Base-by-base conservation (phyloP, 2,329 filamentous ascomycete species). In the Trichoderma sp. region DNA sequence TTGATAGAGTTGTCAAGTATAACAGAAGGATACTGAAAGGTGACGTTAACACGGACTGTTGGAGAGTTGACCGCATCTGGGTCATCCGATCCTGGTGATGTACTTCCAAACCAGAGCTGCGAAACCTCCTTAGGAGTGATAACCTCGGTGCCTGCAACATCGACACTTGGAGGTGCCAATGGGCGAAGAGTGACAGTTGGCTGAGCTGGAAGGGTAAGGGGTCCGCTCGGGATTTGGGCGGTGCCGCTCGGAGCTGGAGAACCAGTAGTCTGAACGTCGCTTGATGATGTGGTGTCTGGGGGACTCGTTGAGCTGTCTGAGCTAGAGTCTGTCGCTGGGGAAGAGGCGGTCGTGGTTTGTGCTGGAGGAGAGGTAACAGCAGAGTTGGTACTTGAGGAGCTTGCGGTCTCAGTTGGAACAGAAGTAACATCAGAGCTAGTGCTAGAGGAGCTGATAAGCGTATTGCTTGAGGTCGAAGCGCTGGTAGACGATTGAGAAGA, bases 1-100 rank as follows among this genome's bases (percentile, higher is more conserved):
- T 67, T 67, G 64, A 57, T 28, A 8, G 64, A 67, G 32, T 67
- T 67, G 15, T 67, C 64, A 17, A 67, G 64, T 8, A 67, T 55
- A 30, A 67, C 43, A 2, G 64, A 67, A 5, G 64, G 64, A 39
- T 67, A 67, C n/a, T 67, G 32, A n/a, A 67, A 67, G 32, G 64
- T 67, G n/a, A 58, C 26, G 12, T 67, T 67, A 2, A 67, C 50
- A 1, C 64, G 50, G 13, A 67, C 64, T 4, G 64, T 67, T 8
- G 64, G 64, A 17, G 64, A 36, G 32, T 58, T 67, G 50, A 67
- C 43, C 6, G 64, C 64, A 30, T 58, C 23, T 9, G 64, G 55
- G 17, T 34, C 64, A 30, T 67, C 34, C 7, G 64, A 57, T 11
- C 47, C 50, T 6, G 32, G 30, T 4, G 50, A 13, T 30, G 64